Evolutionary conservation across 225 moss, liverwort and hornwort genomes (phyloP).

Genomic region (Pleurozium schreberi): DNA sequence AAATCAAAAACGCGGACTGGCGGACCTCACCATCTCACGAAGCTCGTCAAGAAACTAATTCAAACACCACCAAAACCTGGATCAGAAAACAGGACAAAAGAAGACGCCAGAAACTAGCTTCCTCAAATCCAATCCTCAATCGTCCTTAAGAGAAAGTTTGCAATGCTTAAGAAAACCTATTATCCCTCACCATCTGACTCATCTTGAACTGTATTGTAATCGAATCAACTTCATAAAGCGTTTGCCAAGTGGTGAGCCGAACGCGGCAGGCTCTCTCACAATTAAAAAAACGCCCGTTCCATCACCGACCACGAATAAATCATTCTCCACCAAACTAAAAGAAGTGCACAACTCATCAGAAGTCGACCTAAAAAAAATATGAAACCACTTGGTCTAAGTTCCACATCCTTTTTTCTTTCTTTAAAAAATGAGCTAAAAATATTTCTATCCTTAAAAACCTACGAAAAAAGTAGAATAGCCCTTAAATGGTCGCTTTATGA

Average conservation of each 20-base stretch:
- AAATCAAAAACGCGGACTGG: not conserved
- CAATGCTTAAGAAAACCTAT: not conserved
- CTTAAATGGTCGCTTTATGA: too few relatives aligned
- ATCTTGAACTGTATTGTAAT: not conserved
- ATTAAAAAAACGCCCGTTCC: not conserved
- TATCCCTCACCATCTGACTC: not conserved
- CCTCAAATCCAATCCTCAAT: not conserved
- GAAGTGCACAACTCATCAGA: not conserved
- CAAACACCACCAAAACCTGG: not conserved
- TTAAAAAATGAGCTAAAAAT: too few relatives aligned
- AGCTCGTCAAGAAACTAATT: not conserved
- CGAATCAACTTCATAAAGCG: not conserved
- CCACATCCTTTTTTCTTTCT: too few relatives aligned
- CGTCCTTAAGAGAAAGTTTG: not conserved
- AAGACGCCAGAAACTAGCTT: not conserved
- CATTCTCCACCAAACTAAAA: not conserved
- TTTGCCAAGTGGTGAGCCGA: not conserved
- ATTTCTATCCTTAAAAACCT: too few relatives aligned
- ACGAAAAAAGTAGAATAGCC: too few relatives aligned
- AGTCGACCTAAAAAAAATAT: not conserved
- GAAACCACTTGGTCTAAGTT: too few relatives aligned
- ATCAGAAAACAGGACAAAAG: not conserved
- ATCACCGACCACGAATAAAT: constrained; percentile 4
- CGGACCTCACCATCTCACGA: not conserved
- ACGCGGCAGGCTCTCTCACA: not conserved